Evolutionary conservation across 2,329 filamentous ascomycete genomes (phyloP), one percentile per base, ranked within the genome.

Genomic region (Ophiosphaerella herpotricha): DNA sequence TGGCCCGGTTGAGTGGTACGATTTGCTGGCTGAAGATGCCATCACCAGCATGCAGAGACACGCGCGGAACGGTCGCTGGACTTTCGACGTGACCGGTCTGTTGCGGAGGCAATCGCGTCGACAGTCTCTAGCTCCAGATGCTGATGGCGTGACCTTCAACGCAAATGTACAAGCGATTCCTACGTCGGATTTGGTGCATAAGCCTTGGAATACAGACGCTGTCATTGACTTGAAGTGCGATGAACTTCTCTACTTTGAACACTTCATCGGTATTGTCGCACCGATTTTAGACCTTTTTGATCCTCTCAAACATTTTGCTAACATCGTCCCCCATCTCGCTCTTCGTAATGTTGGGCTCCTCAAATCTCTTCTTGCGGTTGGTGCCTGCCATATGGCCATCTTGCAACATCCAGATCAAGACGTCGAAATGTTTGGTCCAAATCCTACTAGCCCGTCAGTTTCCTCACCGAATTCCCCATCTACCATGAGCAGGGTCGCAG

Each of bases 281-380:
- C 54, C 66, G 0, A 75, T 75, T 59, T 58, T 78, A 34, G 77
- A 80, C 54, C 59, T 78, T 0, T 77, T 76, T 48, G 77, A 79
- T 55, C 73, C 75, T 1, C 52, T 64, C 4, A 69, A 65, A 42
- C 72, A 77, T 39, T 71, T 72, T 39, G 53, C 66, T 12, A 73
- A 53, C 49, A 72, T 48, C 4, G 64, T 68, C 7, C 67, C 67
- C 11, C 61, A 65, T 42, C 54, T 68, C 4, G 77, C 79, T 4
- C 63, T 83, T 52, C 75, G 76, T n/a, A 85, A 85, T 57, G 71
- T 78, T 23, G 82, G 83, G 1, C 58, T 85, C 5, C 77, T 85
- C 72, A 83, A 82, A 55, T 81, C 82, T 3, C 75, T 85, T 9
- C 71, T 85, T 11, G 82, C 82, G 1, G 71, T 85, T 1, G 79